These are phyloP conservation scores for Yamadazyma spencermartinsiae DNA, from an alignment of 1,139 yeast species.

Conservation along the genomic window DNA sequence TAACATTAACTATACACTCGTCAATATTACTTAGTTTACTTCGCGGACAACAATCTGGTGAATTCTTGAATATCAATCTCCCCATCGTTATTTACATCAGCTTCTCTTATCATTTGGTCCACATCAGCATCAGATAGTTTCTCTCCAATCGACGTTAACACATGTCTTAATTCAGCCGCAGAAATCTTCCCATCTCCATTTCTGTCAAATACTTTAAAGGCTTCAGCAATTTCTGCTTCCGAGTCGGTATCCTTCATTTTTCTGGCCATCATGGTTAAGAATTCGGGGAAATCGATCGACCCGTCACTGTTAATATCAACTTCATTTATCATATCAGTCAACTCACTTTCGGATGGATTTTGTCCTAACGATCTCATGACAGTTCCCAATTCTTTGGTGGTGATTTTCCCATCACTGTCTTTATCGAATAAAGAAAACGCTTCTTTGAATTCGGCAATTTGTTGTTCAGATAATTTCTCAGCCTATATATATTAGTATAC, in stretches of 20 bases:
- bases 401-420: conserved; percentile 94
- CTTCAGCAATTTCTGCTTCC: conserved; percentile 96
- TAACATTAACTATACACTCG: too few relatives aligned
- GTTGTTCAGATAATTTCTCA: conserved; percentile 91
- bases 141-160: conserved; percentile 95
- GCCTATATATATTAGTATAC: conserved; percentile 40
- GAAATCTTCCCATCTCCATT: conserved; percentile 97
- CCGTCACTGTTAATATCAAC: conserved; percentile 96
- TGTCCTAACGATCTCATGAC: conserved; percentile 98
- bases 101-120: conserved; percentile 94
- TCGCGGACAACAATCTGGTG: conserved; percentile 68
- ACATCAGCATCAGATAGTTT: conserved; percentile 94
- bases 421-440: conserved; percentile 96
- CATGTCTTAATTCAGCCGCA: conserved; percentile 95
- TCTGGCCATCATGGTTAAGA: conserved; percentile 86
- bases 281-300: conserved; percentile 87
- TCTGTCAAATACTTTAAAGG: conserved; percentile 90
- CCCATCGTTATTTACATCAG: conserved; percentile 93
- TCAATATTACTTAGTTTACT: conserved; percentile 23
- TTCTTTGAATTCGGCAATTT: conserved; percentile 94
- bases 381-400: conserved; percentile 93
- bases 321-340: conserved; percentile 94
- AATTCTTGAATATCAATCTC: conserved; percentile 95
- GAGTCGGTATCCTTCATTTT: conserved; percentile 95
- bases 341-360: conserved; percentile 94